Base-by-base conservation (phyloP, 768 basidiomycete genomes). In the Podaxis carcinomalis region DNA sequence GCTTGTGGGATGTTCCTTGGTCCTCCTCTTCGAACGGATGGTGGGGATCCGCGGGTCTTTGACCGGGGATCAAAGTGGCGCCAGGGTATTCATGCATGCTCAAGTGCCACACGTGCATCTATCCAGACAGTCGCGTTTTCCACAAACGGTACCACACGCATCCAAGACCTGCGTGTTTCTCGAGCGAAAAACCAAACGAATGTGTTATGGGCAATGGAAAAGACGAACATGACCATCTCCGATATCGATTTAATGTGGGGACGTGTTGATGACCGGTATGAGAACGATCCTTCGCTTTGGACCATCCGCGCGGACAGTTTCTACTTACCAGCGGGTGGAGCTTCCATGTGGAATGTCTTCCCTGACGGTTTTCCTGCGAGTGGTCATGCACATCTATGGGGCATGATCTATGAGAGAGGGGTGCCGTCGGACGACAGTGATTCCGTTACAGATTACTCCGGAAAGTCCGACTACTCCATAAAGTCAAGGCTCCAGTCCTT, bases 11-110 rank as follows among this genome's bases (percentile, higher is more conserved):
- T 67, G 42, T 64, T 68, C 47, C 42, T 67, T 2, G 67, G 58
- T 0, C 67, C 68, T 3, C 65, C 67, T 4, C 57, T 62, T 28
- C 64, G 68, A 13, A 54, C 66, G 1, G 68, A 69, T 10, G 63
- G 62, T 36, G 68, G 68, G 4, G 67, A 69, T 46, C 40, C 63
- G 0, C 50, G 57, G 16, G 2, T 62, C 4, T 59, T 58, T 6
- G 56, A 35, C 5, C 55, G 47, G 1, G 65, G 65, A n/a, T 69
- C 68, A 28, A 69, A 63, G 7, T 69, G 67, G 67, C 54, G 53
- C 14, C 68, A 69, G 25, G 55, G 56, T 14, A 10, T 68, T 16
- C 62, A 64, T 23, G 46, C 47, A 4, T 69, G 68, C 27, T 65
- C 68, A 1, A 66, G 67, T 36, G 59, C 56, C 10, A 69, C 66